phyloP scores from a whole-genome alignment of 1,284 basidiomycete genomes.

The Naganishia albida region DNA sequence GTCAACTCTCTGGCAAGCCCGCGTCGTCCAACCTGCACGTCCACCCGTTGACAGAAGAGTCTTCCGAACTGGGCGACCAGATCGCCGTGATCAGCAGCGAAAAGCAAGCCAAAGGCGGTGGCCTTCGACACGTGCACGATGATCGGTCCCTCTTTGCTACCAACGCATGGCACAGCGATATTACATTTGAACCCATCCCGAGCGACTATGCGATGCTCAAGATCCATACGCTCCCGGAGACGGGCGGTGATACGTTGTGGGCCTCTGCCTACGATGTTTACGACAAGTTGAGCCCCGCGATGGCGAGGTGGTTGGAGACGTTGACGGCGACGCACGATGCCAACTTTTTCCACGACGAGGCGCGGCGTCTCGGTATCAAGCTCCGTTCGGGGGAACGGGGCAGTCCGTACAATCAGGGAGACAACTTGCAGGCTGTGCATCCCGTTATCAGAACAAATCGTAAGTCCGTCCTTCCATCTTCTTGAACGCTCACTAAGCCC shows the following conservation, averaged over 20 bases:
- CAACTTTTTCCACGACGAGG: constrained; percentile 58
- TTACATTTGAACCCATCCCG: constrained; percentile 69
- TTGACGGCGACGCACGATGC: constrained; percentile 64
- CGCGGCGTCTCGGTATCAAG: constrained; percentile 39
- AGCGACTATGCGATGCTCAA: constrained; percentile 67
- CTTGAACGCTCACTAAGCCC: constrained; percentile 45
- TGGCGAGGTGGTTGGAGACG: constrained; percentile 62
- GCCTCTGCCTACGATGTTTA: constrained; percentile 64
- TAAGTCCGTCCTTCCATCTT: constrained; percentile 45
- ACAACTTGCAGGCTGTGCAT: constrained; percentile 62
- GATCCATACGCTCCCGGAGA: constrained; percentile 61
- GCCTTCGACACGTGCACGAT: constrained; percentile 36
- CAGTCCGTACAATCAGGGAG: constrained; percentile 63
- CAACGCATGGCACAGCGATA: constrained; percentile 56
- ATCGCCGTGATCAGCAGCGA: constrained; percentile 36
- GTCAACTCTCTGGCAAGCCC: constrained; percentile 63
- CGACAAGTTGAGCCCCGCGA: constrained; percentile 63
- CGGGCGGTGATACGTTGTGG: constrained; percentile 57
- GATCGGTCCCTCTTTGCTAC: constrained; percentile 44
- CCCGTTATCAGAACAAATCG: constrained; percentile 55
- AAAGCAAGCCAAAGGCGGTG: constrained; percentile 33
- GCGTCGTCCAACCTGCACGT: constrained; percentile 61
- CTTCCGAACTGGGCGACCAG: constrained; percentile 41
- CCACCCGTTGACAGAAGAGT: constrained; percentile 64
- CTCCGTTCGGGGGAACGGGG: constrained; percentile 55